These are phyloP conservation scores for Globisporangium apiculatum DNA, from an alignment of 352 stramenopile species.

Conservation along the genomic window DNA sequence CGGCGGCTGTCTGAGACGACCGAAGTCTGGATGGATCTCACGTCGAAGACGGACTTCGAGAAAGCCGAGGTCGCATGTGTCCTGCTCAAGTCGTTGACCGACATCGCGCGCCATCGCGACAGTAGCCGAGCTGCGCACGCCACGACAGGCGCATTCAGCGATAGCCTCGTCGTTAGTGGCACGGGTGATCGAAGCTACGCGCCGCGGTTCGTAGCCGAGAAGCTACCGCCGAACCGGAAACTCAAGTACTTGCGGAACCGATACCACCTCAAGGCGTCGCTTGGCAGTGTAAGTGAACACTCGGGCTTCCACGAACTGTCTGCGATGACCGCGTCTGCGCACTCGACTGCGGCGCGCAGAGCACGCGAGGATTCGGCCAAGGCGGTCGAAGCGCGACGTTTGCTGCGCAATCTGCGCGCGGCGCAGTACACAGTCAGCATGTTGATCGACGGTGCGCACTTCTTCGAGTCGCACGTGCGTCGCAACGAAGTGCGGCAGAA, in stretches of 20 bases:
- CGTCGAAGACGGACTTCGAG: constrained; percentile 62
- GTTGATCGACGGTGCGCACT: constrained; percentile 61
- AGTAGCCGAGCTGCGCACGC: background rate
- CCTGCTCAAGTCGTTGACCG: constrained; percentile 33
- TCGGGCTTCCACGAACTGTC: constrained; percentile 39
- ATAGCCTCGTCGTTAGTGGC: background rate
- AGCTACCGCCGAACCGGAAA: constrained; percentile 46
- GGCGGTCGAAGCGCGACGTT: constrained; percentile 33
- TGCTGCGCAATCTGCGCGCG: constrained; percentile 52
- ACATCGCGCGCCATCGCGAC: constrained; percentile 20
- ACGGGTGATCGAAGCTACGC: constrained; percentile 10
- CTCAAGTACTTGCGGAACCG: constrained; percentile 18
- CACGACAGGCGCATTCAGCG: background rate
- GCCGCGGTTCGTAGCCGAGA: constrained; percentile 26
- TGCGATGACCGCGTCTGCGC: background rate
- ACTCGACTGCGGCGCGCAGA: background rate
- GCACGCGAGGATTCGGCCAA: constrained; percentile 12
- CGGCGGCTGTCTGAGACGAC: constrained; percentile 60
- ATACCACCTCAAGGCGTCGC: constrained; percentile 27
- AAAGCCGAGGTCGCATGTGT: constrained; percentile 40
- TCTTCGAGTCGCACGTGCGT: constrained; percentile 48
- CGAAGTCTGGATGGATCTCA: constrained; percentile 80
- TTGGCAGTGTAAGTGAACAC: constrained; percentile 41
- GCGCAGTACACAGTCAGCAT: constrained; percentile 57
- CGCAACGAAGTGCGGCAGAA: constrained; percentile 5